These are phyloP conservation scores for Pythium grandisporangium DNA, from an alignment of 352 stramenopile genomes.

Conservation along the genomic window DNA sequence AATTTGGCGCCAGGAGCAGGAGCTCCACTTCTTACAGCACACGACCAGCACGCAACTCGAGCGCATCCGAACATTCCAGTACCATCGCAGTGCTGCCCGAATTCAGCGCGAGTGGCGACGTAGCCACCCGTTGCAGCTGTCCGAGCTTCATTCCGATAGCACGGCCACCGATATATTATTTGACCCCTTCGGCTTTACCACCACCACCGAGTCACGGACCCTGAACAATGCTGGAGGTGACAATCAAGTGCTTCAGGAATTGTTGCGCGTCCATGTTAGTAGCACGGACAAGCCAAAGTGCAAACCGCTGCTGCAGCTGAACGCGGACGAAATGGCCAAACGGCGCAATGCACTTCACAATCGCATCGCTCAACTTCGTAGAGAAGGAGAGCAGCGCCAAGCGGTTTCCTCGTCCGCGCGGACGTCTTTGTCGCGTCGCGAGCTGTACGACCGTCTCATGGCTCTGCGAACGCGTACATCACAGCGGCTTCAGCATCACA, in stretches of 20 bases:
- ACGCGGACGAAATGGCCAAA: not conserved
- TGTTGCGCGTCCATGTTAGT: too few relatives aligned
- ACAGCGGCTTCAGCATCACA: constrained; percentile 11
- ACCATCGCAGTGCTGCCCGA: constrained; percentile 17
- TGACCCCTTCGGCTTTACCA: constrained; percentile 8
- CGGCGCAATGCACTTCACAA: constrained; percentile 9
- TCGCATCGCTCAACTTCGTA: constrained; percentile 1
- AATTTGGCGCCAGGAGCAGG: constrained; percentile 54
- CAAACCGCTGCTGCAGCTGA: not conserved
- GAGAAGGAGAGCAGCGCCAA: constrained; percentile 6
- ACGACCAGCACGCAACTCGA: constrained; percentile 40
- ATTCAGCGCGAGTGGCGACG: constrained; percentile 39
- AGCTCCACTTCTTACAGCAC: constrained; percentile 56
- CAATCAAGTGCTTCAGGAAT: too few relatives aligned
- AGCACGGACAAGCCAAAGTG: too few relatives aligned
- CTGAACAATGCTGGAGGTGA: too few relatives aligned
- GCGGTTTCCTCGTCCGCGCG: too few relatives aligned
- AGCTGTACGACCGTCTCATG: constrained; percentile 36
- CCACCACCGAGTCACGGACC: too few relatives aligned
- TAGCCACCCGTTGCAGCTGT: constrained; percentile 8
- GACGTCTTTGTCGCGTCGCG: constrained; percentile 16
- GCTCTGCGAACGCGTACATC: constrained; percentile 16
- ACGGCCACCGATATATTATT: too few relatives aligned
- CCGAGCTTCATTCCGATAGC: too few relatives aligned
- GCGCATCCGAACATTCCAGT: constrained; percentile 31